phyloP scores from a whole-genome alignment of 148 eudicot species.

The Drosera capensis region DNA sequence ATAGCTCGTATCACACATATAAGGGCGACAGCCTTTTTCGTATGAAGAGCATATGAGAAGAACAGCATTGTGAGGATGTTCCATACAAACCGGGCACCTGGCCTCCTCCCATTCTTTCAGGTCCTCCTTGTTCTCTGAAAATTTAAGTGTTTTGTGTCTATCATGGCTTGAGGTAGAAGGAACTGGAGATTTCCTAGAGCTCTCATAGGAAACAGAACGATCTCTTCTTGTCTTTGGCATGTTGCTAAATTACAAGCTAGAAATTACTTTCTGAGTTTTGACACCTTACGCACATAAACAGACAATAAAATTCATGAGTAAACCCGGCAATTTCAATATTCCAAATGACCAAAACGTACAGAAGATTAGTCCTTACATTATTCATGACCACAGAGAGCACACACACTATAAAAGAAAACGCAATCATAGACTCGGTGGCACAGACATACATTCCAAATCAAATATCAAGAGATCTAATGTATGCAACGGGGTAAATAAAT shows the following conservation, averaged over 20 bases:
- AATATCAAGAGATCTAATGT: too few relatives aligned
- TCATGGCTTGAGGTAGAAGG: slow-evolving; percentile 47
- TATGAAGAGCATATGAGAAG: slow-evolving; percentile 71
- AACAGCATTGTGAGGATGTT: slow-evolving; percentile 93
- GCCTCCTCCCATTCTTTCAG: slow-evolving; percentile 92
- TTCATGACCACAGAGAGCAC: too few relatives aligned
- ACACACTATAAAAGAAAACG: too few relatives aligned
- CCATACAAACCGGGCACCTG: slow-evolving; percentile 89
- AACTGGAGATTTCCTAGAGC: slow-evolving; percentile 39
- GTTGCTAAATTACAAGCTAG: slow-evolving; percentile 9
- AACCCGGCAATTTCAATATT: too few relatives aligned
- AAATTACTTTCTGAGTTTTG: slow-evolving; percentile 1
- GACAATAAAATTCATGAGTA: too few relatives aligned
- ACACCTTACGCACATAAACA: slow-evolving; percentile 9
- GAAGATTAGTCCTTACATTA: too few relatives aligned
- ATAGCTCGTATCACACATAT: slow-evolving; percentile 93
- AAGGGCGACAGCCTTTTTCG: slow-evolving; percentile 81
- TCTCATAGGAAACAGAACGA: slow-evolving; percentile 40
- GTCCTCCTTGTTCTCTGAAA: slow-evolving; percentile 34
- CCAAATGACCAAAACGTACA: too few relatives aligned
- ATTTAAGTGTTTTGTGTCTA: slow-evolving; percentile 14
- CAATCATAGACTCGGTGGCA: too few relatives aligned
- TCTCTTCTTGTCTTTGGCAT: slow-evolving; percentile 77
- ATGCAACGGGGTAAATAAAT: too few relatives aligned
- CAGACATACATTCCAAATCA: too few relatives aligned